Evolutionary conservation across 1,139 yeast species (phyloP).

Genomic region (Taphrina communis): DNA sequence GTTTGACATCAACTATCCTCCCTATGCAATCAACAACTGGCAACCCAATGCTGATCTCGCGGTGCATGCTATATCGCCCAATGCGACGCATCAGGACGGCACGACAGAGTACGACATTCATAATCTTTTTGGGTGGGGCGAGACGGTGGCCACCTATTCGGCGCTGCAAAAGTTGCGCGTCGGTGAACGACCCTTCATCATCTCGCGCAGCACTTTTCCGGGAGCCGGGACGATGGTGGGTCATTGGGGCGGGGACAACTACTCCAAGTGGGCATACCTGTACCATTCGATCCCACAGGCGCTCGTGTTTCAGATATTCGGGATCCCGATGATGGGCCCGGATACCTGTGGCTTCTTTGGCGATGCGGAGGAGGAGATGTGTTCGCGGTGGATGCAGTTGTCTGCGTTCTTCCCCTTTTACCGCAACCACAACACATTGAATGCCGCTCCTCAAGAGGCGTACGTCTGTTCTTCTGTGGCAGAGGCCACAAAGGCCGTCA

Average conservation of each 20-base stretch:
- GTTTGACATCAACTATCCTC: slow-evolving; percentile 53
- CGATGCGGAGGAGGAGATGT: slow-evolving; percentile 75
- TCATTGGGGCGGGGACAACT: slow-evolving; percentile 97
- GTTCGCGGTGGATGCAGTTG: slow-evolving; percentile 91
- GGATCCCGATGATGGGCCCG: slow-evolving; percentile 92
- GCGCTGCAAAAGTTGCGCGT: slow-evolving; percentile 63
- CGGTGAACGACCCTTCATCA: slow-evolving; percentile 72
- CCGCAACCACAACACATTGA: slow-evolving; percentile 93
- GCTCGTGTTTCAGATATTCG: slow-evolving; percentile 75
- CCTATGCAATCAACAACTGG: slow-evolving; percentile 52
- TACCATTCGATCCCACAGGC: slow-evolving; percentile 83
- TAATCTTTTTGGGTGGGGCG: slow-evolving; percentile 77
- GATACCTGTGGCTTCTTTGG: slow-evolving; percentile 97
- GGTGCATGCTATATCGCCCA: slow-evolving; percentile 51
- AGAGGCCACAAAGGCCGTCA: slow-evolving; percentile 73
- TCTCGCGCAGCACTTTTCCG: slow-evolving; percentile 81
- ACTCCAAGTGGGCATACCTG: slow-evolving; percentile 86
- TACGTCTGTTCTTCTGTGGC: slow-evolving; percentile 66
- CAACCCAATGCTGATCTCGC: slow-evolving; percentile 52
- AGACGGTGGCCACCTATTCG: slow-evolving; percentile 76
- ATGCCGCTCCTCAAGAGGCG: slow-evolving; percentile 87
- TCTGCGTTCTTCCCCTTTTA: slow-evolving; percentile 95
- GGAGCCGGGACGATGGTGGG: slow-evolving; percentile 92
- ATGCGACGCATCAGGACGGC: slow-evolving; percentile 53
- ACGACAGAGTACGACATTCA: slow-evolving; percentile 65